Base-by-base conservation (phyloP, 2,329 filamentous ascomycete genomes). In the Blumeria graminis region DNA sequence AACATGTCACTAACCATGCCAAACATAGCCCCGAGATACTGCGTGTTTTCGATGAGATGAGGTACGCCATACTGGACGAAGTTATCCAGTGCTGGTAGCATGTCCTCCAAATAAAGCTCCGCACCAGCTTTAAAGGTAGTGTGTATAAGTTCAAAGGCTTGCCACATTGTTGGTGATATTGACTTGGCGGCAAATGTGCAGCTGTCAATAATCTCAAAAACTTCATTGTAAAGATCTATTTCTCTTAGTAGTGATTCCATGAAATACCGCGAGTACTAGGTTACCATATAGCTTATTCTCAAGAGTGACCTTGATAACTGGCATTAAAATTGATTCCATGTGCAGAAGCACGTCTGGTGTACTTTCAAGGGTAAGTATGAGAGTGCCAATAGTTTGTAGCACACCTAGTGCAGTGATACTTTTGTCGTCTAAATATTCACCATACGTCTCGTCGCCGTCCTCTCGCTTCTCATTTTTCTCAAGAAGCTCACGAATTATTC, bases 141-240 rank as follows among this genome's bases (percentile, higher is more conserved):
- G 71, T 96, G 90, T 60, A 98, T 93, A 48, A 96, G 77, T 71
- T 94, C 89, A 68, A 98, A 98, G 1, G 92, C 90, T 69, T 90
- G 82, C 92, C 92, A 98, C 92, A 98, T 98, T 45, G 86, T 94
- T 9, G 84, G 80, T 0, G 92, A 95, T 62, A 98, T 96, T 58
- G 80, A 78, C 74, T 96, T 98, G 60, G 92, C 90, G 10, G 92
- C 87, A 68, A 96, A 98, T 7, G 92, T 98, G 74, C 92, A 98
- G 74, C 88, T 95, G 69, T 98, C 92, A 63, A 98, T 94, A 64
- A 98, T 98, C 71, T 98, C 92, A 63, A 98, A 98, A 5, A 96
- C 81, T 68, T 98, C 92, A 67, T 96, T 98, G 70, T 95, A 98
- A 22, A 98, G 73, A 69, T 98, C 84, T 84, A 59, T 45, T 36